A percentile compares a stretch with the other conserved stretches of the same genome.
Evolutionary conservation across 2,329 filamentous ascomycete genomes (phyloP).

Genomic region (Gnomoniopsis sp.): DNA sequence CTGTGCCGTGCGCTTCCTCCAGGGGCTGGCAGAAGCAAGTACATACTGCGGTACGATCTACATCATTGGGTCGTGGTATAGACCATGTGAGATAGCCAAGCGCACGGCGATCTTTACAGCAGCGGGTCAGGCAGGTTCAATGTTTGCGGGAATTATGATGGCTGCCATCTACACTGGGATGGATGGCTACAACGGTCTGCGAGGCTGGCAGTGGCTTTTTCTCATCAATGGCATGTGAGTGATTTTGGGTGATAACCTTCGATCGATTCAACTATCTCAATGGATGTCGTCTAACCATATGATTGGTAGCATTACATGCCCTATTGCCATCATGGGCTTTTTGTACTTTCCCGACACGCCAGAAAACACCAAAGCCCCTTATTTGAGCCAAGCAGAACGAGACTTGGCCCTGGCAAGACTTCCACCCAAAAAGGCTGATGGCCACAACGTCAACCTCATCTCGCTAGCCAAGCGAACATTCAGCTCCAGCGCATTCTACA

Average conservation of each 20-base stretch:
- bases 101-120: constrained; percentile 50
- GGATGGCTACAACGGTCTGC: constrained; percentile 37
- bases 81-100: constrained; percentile 47
- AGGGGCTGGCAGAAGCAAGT: constrained; percentile 43
- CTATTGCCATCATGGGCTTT: constrained; percentile 44
- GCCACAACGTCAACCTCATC: constrained; percentile 30
- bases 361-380: constrained; percentile 35
- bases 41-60: constrained; percentile 48
- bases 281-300: background rate
- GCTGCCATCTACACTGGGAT: constrained; percentile 36
- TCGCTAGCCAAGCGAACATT: constrained; percentile 28
- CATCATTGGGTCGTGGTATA: constrained; percentile 53
- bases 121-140: constrained; percentile 47
- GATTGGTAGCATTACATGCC: constrained; percentile 46
- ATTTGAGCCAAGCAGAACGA: constrained; percentile 28
- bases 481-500: constrained; percentile 28
- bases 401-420: constrained; percentile 27
- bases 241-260: too few relatives aligned
- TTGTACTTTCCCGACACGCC: constrained; percentile 41
- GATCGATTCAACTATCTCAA: too few relatives aligned
- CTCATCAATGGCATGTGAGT: too few relatives aligned
- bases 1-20: constrained; percentile 40
- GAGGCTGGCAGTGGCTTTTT: constrained; percentile 40
- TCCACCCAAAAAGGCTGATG: constrained; percentile 29
- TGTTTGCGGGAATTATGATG: constrained; percentile 55